These are phyloP conservation scores for Zasmidium citrigriseum DNA, from an alignment of 2,329 filamentous ascomycete species.

Conservation along the genomic window DNA sequence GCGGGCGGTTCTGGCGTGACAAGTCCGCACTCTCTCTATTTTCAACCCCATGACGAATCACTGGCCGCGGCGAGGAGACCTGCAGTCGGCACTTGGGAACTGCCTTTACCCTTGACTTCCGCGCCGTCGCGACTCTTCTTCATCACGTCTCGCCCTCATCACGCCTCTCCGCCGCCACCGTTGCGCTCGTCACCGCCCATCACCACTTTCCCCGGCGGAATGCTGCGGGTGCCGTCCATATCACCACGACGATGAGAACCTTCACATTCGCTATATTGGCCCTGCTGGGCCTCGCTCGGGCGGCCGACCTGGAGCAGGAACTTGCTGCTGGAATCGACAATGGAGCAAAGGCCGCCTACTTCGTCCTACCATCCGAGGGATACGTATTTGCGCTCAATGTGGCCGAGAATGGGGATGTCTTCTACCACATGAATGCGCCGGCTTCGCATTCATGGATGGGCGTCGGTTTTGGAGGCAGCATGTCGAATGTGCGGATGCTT, in stretches of 20 bases:
- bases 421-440: conserved; percentile 34
- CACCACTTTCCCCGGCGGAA: neutral
- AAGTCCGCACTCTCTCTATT: neutral
- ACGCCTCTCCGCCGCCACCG: neutral
- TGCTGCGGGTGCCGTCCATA: neutral
- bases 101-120: neutral
- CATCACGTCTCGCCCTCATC: neutral
- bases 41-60: neutral
- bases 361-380: conserved; percentile 21
- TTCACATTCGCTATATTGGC: conserved; percentile 15
- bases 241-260: conserved; percentile 13
- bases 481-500: conserved; percentile 48
- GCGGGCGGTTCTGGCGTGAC: neutral
- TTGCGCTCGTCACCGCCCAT: neutral
- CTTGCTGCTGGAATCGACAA: conserved; percentile 22
- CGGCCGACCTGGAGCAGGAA: conserved; percentile 15
- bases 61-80: neutral
- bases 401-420: conserved; percentile 31
- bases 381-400: conserved; percentile 32
- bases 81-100: neutral
- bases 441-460: conserved; percentile 46
- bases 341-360: conserved; percentile 28
- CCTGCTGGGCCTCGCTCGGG: conserved; percentile 14
- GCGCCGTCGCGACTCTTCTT: neutral
- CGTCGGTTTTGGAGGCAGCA: conserved; percentile 45